Base-by-base conservation (phyloP, 148 eudicot species). In the Fagopyrum homotropicum region DNA sequence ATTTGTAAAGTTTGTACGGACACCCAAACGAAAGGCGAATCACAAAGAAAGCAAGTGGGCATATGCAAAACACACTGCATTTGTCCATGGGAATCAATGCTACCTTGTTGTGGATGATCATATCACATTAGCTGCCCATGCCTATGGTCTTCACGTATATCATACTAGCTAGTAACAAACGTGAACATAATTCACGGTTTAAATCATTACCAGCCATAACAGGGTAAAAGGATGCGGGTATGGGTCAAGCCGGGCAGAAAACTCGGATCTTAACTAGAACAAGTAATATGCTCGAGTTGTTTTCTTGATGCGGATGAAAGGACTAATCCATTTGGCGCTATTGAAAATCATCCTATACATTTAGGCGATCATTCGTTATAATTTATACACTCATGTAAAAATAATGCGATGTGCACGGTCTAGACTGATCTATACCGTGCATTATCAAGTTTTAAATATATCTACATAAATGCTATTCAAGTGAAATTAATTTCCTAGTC, bases 1-100 rank as follows among this genome's bases (percentile, higher is more conserved):
- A 22, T 15, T 30, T 63, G 45, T 35, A 35, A 35, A 14, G 45
- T 64, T 12, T 40, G 70, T 64, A 64, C 44, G 45, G 8, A 64
- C 6, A 64, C 16, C 17, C 70, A 64, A 61, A 64, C 30, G 45
- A 30, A 64, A 64, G 30, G 30, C 70, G 40, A 64, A 1, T n/a
- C 15, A 35, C 70, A 64, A 64, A 64, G 45, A 64, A 64, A 64
- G 70, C 71, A 29, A 43, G 71, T 66, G 71, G 19, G 71, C 71
- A 40, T 35, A 35, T 35, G 71, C 40, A 14, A 40, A 66, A 66
- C 47, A 11, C 46, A 43, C 71, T 15, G 71, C 46, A 66, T 40
- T 40, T 66, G 71, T 66, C 47, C 71, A 40, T 66, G 22, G 19
- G 71, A 66, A 66, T 66, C 46, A 66, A 66, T 66, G 47, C 71